Evolutionary conservation across 2,329 filamentous ascomycete genomes (phyloP).

Genomic region (Neofusicoccum umdonicola): DNA sequence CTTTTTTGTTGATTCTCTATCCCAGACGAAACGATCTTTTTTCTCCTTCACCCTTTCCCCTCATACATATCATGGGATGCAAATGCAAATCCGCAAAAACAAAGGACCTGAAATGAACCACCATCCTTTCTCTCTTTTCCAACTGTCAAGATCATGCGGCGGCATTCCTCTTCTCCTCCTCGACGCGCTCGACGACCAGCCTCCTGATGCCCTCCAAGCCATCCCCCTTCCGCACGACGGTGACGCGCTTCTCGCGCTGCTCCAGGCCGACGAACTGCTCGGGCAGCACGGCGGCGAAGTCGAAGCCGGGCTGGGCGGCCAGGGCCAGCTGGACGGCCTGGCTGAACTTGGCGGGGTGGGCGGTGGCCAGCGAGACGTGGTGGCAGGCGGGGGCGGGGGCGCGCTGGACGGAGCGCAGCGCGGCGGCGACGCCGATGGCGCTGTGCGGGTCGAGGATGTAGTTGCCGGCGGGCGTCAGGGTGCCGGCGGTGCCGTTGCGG

Average conservation of each 20-base stretch:
- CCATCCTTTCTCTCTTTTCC: too few relatives aligned
- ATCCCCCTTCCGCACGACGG: constrained; percentile 60
- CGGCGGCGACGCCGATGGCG: constrained; percentile 79
- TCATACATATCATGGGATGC: not conserved
- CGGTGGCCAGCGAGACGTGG: constrained; percentile 86
- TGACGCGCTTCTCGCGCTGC: constrained; percentile 71
- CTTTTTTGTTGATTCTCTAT: too few relatives aligned
- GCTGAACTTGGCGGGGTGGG: constrained; percentile 93
- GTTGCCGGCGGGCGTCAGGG: constrained; percentile 38
- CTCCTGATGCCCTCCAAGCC: constrained; percentile 73
- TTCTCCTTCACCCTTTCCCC: too few relatives aligned
- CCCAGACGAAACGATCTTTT: too few relatives aligned
- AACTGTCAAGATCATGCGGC: not conserved
- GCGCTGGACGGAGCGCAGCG: constrained; percentile 60
- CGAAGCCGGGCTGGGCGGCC: constrained; percentile 67
- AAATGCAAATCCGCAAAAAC: not conserved
- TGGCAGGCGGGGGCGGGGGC: constrained; percentile 47
- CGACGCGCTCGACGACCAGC: constrained; percentile 73
- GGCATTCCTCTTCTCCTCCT: constrained; percentile 31
- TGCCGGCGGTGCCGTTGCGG: constrained; percentile 44
- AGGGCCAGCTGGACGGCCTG: constrained; percentile 80
- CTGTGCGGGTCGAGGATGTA: constrained; percentile 94
- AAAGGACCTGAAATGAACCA: not conserved
- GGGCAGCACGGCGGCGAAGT: constrained; percentile 76
- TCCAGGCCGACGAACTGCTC: constrained; percentile 78